Base-by-base conservation (phyloP, 2,329 filamentous ascomycete species). In the Cladosporium sp. region DNA sequence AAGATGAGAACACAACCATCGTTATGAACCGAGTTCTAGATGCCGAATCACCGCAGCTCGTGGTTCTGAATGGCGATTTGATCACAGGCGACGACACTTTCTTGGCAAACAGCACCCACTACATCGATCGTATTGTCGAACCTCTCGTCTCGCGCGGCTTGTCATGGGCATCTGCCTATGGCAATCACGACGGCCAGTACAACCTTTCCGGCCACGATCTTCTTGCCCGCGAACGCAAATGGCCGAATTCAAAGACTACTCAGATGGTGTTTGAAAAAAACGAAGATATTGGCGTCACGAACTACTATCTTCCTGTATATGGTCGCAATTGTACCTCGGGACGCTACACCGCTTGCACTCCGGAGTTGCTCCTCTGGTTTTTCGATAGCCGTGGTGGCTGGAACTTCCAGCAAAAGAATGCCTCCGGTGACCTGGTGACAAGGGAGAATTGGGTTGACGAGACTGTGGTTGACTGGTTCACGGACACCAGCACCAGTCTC, bases 21-120 rank as follows among this genome's bases (percentile, higher is more conserved):
- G 86, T 90, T 0, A 85, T 91, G 70, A 80, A 82, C 58, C 77
- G 79, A 0, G 78, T 91, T 6, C 81, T 92, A 1, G 80, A 86
- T 39, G 76, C 74, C 0, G 89, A 91, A 65, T 70, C 73, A 0
- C 83, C 86, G 0, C 80, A 86, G 46, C 80, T 92, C 0, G 88
- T 89, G 0, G 85, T 92, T 0, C 76, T 92, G 30, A 92, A 91
- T 63, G 89, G 90, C 16, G 90, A 92, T 70, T 79, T 92, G 3
- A 88, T 91, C 63, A 89, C 89, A 0, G 89, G 89, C 46, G 89
- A 91, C 66, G 86, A 88, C 65, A 83, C 83, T 0, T 85, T 79
- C 66, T 65, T 80, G 4, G 76, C 83, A 4, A 89, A 89, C 70
- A 80, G 81, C 26, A 87, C 85, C 0, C 70, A 76, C 7, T 88